phyloP scores from a whole-genome alignment of 768 basidiomycete genomes.

The Suillus occidentalis region DNA sequence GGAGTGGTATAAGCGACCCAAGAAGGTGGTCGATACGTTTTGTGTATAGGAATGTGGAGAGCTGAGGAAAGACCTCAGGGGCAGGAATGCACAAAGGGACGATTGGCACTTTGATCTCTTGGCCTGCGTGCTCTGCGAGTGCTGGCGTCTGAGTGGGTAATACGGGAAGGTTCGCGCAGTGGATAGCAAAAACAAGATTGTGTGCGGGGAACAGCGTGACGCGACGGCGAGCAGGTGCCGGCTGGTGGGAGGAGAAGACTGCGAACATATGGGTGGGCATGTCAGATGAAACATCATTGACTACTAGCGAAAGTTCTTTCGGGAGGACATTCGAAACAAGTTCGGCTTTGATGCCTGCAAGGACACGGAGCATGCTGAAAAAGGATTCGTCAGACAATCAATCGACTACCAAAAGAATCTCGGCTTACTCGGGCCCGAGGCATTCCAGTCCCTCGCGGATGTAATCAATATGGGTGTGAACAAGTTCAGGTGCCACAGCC shows the following conservation, averaged over 20 bases:
- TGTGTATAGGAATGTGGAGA: conserved; percentile 69
- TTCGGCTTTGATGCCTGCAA: conserved; percentile 27
- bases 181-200: conserved; percentile 34
- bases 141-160: conserved; percentile 18
- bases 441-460: conserved; percentile 28
- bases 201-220: conserved; percentile 39
- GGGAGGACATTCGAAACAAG: conserved; percentile 25
- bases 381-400: conserved; percentile 12
- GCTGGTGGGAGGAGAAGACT: conserved; percentile 26
- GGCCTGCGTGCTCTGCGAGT: conserved; percentile 16
- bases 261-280: conserved; percentile 34
- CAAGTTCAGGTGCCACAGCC: conserved; percentile 28
- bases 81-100: conserved; percentile 71
- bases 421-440: conserved; percentile 29
- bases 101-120: conserved; percentile 50
- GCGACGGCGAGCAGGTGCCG: conserved; percentile 26
- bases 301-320: conserved; percentile 22
- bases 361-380: conserved; percentile 32
- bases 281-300: conserved; percentile 32
- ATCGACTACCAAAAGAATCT: background rate
- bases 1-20: conserved; percentile 57
- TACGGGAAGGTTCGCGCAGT: conserved; percentile 31
- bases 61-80: conserved; percentile 62
- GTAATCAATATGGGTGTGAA: conserved; percentile 21
- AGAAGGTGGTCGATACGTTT: conserved; percentile 61